phyloP scores from a whole-genome alignment of 2,329 filamentous ascomycete genomes.

The Sclerotinia nivalis region DNA sequence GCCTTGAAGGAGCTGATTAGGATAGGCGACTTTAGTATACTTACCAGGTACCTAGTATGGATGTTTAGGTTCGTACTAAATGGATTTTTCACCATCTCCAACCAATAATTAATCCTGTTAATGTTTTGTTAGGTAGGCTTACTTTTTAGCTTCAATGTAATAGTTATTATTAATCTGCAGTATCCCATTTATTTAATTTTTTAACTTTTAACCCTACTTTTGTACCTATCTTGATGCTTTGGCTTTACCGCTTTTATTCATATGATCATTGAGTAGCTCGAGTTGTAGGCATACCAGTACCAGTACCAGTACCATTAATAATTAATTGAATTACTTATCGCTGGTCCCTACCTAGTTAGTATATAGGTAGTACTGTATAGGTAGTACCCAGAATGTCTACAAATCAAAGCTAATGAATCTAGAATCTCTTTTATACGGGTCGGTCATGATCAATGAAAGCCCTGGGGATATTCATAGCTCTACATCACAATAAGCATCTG shows the following conservation, averaged over 20 bases:
- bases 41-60: not conserved
- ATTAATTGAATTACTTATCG: not conserved
- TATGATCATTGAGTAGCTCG: not conserved
- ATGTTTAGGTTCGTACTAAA: not conserved
- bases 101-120: too few relatives aligned
- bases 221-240: too few relatives aligned
- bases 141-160: too few relatives aligned
- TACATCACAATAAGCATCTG: not conserved
- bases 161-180: too few relatives aligned
- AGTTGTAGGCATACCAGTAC: not conserved
- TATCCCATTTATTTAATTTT: too few relatives aligned
- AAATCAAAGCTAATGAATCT: not conserved
- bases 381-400: not conserved
- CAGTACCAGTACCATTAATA: not conserved
- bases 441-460: too few relatives aligned
- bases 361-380: too few relatives aligned
- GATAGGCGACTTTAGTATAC: not conserved
- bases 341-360: not conserved
- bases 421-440: not conserved
- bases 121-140: too few relatives aligned
- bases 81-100: too few relatives aligned
- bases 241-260: too few relatives aligned
- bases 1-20: constrained; percentile 9
- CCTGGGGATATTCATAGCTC: not conserved
- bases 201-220: too few relatives aligned